These are phyloP conservation scores for Ogataea pignaliae DNA, from an alignment of 805 yeast genomes.

Conservation along the genomic window DNA sequence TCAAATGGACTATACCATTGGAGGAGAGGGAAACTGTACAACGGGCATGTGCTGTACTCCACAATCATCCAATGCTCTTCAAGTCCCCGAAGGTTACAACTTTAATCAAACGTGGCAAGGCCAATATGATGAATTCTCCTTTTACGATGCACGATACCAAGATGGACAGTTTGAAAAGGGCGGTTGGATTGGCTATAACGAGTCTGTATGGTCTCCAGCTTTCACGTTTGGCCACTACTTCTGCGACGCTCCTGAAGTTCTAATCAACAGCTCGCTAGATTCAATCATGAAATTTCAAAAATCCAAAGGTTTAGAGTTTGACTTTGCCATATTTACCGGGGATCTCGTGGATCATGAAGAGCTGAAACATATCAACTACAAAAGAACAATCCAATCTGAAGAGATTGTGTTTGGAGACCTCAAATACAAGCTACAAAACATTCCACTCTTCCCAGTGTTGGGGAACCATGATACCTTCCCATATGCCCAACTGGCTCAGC, in stretches of 20 bases:
- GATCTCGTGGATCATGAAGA: conserved; percentile 70
- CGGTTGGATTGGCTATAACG: conserved; percentile 13
- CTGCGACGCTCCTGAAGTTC: conserved; percentile 63
- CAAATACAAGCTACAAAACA: conserved; percentile 41
- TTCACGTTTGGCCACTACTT: conserved; percentile 55
- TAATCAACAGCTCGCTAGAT: conserved; percentile 54
- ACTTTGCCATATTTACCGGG: conserved; percentile 67
- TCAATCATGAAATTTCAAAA: conserved; percentile 35
- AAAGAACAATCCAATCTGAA: conserved; percentile 52
- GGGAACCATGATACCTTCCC: conserved; percentile 77
- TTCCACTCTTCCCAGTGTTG: conserved; percentile 57
- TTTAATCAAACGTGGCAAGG: conserved; percentile 28
- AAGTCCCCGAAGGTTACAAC: conserved; percentile 37
- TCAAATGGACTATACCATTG: conserved; percentile 49
- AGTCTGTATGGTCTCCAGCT: conserved; percentile 46
- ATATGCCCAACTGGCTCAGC: conserved; percentile 62
- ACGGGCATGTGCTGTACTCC: conserved; percentile 58
- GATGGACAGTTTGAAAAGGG: conserved; percentile 29
- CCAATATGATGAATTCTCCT: conserved; percentile 10
- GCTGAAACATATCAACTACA: conserved; percentile 39
- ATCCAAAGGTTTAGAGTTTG: conserved; percentile 35
- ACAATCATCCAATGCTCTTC: conserved; percentile 36
- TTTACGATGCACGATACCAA: conserved; percentile 28
- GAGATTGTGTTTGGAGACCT: conserved; percentile 45
- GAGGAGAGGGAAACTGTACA: conserved; percentile 56